Evolutionary conservation across 345 rosid species (phyloP).

Genomic region (Cardamine resedifolia): DNA sequence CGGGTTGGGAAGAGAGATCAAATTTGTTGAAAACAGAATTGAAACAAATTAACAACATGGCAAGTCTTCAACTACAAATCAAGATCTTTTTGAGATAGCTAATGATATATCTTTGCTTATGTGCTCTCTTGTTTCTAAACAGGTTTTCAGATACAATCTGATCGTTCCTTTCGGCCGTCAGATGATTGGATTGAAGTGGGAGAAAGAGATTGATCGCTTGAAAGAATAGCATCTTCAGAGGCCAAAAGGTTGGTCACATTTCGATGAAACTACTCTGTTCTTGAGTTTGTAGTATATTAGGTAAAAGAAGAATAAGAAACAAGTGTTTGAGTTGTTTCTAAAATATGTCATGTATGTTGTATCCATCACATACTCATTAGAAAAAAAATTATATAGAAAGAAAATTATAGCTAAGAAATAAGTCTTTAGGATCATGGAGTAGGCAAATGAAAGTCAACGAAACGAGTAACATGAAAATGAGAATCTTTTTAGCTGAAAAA

Average conservation of each 20-base stretch:
- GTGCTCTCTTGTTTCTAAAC: conserved; percentile 16
- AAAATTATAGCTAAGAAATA: conserved; percentile 7
- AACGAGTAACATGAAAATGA: conserved; percentile 2
- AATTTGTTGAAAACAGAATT: conserved; percentile 52
- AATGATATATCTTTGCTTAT: not conserved
- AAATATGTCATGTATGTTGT: not conserved
- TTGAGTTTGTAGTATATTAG: conserved; percentile 9
- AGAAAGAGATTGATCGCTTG: conserved; percentile 69
- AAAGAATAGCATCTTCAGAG: conserved; percentile 40
- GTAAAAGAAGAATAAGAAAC: conserved; percentile 12
- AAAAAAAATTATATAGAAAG: not conserved
- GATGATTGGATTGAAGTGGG: conserved; percentile 87
- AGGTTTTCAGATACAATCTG: conserved; percentile 84
- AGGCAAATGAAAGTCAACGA: conserved; percentile 25
- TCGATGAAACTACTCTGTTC: conserved; percentile 22
- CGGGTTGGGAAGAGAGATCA: conserved; percentile 53
- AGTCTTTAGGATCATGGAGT: not conserved
- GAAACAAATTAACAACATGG: conserved; percentile 76
- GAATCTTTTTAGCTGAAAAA: conserved; percentile 12
- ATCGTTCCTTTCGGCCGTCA: conserved; percentile 90
- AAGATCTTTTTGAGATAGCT: not conserved
- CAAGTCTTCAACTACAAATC: conserved; percentile 22
- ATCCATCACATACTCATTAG: conserved; percentile 4
- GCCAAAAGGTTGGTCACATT: conserved; percentile 25
- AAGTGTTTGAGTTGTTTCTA: not conserved